phyloP scores from a whole-genome alignment of 495 filamentous ascomycete genomes.

The Penicillium lagena region DNA sequence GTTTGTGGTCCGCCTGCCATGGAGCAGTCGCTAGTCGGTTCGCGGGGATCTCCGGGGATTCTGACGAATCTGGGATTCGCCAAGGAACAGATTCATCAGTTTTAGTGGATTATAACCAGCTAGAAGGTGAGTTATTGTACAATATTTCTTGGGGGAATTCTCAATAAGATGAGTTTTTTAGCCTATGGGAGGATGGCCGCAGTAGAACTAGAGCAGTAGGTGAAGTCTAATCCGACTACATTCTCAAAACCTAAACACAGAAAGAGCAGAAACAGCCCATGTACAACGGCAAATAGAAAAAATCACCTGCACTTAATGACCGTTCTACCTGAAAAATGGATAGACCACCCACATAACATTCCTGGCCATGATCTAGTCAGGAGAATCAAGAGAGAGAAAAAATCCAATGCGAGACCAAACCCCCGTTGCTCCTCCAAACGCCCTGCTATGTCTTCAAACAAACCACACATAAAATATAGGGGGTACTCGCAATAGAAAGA shows the following conservation, averaged over 20 bases:
- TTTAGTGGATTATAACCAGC: constrained; percentile 21
- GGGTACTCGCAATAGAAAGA: constrained; percentile 16
- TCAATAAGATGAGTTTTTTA: too few relatives aligned
- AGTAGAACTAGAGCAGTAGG: too few relatives aligned
- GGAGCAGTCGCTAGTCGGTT: constrained; percentile 50
- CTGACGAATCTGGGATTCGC: constrained; percentile 45
- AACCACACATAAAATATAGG: constrained; percentile 14
- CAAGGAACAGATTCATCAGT: constrained; percentile 49
- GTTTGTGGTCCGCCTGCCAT: constrained; percentile 61
- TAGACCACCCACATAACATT: too few relatives aligned
- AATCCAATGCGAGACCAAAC: constrained; percentile 8
- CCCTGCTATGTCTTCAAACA: constrained; percentile 16
- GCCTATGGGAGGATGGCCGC: too few relatives aligned
- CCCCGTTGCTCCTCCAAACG: constrained; percentile 16
- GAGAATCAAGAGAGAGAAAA: not conserved
- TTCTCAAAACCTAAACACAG: too few relatives aligned
- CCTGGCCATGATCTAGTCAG: not conserved
- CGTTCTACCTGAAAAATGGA: too few relatives aligned
- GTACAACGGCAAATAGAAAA: too few relatives aligned
- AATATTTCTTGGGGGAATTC: too few relatives aligned
- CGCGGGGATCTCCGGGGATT: constrained; percentile 30
- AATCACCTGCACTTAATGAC: too few relatives aligned
- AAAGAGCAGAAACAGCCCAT: too few relatives aligned
- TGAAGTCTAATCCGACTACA: too few relatives aligned
- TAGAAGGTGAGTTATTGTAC: too few relatives aligned